A percentile compares a stretch with the other conserved stretches of the same genome.
These are phyloP conservation scores for Aspergillus biplanus DNA, from an alignment of 495 filamentous ascomycete genomes.

Conservation along the genomic window DNA sequence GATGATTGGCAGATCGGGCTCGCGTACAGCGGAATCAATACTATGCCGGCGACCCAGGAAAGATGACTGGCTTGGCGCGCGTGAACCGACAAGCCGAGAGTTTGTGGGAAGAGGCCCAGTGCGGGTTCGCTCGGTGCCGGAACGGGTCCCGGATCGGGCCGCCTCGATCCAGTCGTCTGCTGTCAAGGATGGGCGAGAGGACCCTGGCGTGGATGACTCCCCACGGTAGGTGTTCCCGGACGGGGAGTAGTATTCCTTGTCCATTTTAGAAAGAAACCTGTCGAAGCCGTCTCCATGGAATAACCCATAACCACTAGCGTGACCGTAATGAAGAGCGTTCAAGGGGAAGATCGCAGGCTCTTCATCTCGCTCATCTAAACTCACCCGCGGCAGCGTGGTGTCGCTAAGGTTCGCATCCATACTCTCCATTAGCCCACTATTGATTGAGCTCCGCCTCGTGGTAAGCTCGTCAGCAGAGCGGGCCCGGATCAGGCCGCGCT, in stretches of 20 bases:
- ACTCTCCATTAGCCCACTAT: constrained; percentile 34
- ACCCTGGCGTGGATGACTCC: constrained; percentile 15
- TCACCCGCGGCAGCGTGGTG: constrained; percentile 30
- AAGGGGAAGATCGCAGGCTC: constrained; percentile 38
- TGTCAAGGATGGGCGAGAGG: constrained; percentile 38
- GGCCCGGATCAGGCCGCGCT: constrained; percentile 32
- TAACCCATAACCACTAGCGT: constrained; percentile 27
- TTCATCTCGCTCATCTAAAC: constrained; percentile 27
- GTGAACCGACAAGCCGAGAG: constrained; percentile 25
- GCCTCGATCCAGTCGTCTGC: constrained; percentile 52
- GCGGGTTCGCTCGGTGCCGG: constrained; percentile 22
- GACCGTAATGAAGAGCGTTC: constrained; percentile 34
- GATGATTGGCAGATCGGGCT: constrained; percentile 34
- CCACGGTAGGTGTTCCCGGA: constrained; percentile 20
- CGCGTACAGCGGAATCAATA: constrained; percentile 31
- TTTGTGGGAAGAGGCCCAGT: constrained; percentile 19
- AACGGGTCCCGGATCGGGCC: constrained; percentile 32
- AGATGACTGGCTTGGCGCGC: constrained; percentile 31
- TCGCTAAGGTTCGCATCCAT: constrained; percentile 40
- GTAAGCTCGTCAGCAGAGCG: constrained; percentile 43
- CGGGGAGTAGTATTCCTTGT: constrained; percentile 30
- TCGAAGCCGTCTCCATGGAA: constrained; percentile 28
- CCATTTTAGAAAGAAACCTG: constrained; percentile 27
- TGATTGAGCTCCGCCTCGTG: constrained; percentile 33
- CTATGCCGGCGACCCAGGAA: constrained; percentile 35